Evolutionary conservation across 1,284 basidiomycete species (phyloP).

Genomic region (Rhodotorula sp.): DNA sequence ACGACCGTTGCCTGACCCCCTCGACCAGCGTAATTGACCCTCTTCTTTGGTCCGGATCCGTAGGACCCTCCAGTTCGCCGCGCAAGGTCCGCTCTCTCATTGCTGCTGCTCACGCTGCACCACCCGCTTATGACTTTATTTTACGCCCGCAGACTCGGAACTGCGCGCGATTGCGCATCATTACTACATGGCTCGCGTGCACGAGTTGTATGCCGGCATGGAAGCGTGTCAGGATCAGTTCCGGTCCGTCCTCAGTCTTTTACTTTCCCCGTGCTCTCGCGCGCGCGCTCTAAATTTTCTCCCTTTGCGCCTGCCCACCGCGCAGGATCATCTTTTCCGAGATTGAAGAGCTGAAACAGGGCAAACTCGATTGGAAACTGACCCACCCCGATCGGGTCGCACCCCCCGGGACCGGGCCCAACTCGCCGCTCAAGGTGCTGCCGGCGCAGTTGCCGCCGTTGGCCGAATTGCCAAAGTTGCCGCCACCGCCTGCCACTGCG

Average conservation of each 20-base stretch:
- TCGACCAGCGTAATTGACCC: not conserved
- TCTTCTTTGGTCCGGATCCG: not conserved
- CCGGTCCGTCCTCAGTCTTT: slow-evolving; percentile 13
- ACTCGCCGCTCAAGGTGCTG: slow-evolving; percentile 1
- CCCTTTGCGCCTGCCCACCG: no score
- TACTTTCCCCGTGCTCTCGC: not conserved
- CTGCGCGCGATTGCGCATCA: slow-evolving; percentile 35
- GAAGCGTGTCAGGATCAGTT: slow-evolving; percentile 34
- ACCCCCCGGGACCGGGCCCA: slow-evolving; percentile 1
- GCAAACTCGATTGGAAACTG: slow-evolving; percentile 29
- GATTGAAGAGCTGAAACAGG: slow-evolving; percentile 31
- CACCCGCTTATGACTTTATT: no score
- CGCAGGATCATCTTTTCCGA: slow-evolving; percentile 30
- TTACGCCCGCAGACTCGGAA: slow-evolving; percentile 11
- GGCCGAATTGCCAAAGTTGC: not conserved
- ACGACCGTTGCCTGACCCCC: no score
- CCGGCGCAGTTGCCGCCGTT: not conserved
- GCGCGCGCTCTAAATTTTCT: no score
- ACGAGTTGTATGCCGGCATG: slow-evolving; percentile 31
- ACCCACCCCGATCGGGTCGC: slow-evolving; percentile 9
- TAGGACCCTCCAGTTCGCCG: slow-evolving; percentile 9
- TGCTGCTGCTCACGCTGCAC: not conserved
- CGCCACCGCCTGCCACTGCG: not conserved
- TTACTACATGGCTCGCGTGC: slow-evolving; percentile 38
- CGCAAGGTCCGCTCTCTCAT: slow-evolving; percentile 12